Evolutionary conservation across 2,329 filamentous ascomycete species (phyloP).

Genomic region (Leptographium wingfieldii): DNA sequence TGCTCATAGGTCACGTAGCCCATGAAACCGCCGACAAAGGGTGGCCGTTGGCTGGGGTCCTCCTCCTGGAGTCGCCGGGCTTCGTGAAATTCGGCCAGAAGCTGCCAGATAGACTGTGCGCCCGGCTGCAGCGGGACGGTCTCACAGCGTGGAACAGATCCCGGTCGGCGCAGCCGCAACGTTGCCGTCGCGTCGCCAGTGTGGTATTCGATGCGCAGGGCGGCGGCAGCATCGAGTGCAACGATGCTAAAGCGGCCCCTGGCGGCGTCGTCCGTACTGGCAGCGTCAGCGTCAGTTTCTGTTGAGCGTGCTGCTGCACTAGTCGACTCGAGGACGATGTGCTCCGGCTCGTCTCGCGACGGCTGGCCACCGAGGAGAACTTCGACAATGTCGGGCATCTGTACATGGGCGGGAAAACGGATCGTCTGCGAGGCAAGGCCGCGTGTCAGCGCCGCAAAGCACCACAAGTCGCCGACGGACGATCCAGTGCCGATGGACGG

Average conservation of each 20-base stretch:
- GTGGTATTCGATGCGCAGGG: slow-evolving; percentile 44
- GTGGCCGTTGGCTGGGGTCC: slow-evolving; percentile 16
- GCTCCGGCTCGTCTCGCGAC: slow-evolving; percentile 19
- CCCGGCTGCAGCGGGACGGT: slow-evolving; percentile 14
- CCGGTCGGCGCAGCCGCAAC: slow-evolving; percentile 12
- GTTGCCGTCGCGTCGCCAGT: slow-evolving; percentile 31
- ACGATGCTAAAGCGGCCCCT: slow-evolving; percentile 62
- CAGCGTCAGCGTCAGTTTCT: slow-evolving; percentile 17
- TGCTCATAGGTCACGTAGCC: slow-evolving; percentile 80
- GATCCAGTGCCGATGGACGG: background rate
- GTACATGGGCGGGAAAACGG: slow-evolving; percentile 29
- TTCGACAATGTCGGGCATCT: slow-evolving; percentile 43
- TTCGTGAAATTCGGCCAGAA: slow-evolving; percentile 34
- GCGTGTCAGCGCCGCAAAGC: background rate
- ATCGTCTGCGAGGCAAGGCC: slow-evolving; percentile 29
- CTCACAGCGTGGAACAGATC: background rate
- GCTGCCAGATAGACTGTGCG: slow-evolving; percentile 32
- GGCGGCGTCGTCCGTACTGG: slow-evolving; percentile 16
- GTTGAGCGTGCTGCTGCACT: slow-evolving; percentile 34
- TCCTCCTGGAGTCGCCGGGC: background rate
- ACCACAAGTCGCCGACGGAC: too few species aligned
- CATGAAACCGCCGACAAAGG: slow-evolving; percentile 75
- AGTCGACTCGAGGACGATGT: slow-evolving; percentile 48
- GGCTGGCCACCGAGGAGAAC: slow-evolving; percentile 26
- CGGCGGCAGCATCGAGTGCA: slow-evolving; percentile 47